phyloP scores from a whole-genome alignment of 768 basidiomycete species.

The Jaapia argillacea region DNA sequence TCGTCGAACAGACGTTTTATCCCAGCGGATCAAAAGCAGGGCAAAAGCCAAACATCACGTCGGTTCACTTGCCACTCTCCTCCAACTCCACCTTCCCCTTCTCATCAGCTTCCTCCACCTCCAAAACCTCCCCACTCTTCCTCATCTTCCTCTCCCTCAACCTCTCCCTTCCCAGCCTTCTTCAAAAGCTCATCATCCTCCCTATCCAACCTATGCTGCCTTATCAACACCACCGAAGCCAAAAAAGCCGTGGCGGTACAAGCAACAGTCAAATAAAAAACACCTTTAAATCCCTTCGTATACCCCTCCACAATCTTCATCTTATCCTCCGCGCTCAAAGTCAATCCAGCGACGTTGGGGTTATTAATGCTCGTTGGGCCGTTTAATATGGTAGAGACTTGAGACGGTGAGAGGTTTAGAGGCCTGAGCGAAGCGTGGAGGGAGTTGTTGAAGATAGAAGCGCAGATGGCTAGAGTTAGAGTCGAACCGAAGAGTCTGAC shows the following conservation, averaged over 20 bases:
- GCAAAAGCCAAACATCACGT: too few relatives aligned
- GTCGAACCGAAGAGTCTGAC: slow-evolving; percentile 30
- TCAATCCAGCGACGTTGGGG: slow-evolving; percentile 1
- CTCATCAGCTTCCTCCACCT: neutral
- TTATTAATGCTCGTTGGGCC: slow-evolving; percentile 11
- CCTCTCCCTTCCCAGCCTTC: neutral
- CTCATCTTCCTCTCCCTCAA: neutral
- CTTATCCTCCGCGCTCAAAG: neutral
- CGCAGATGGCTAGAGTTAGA: slow-evolving; percentile 23
- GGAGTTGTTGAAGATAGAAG: slow-evolving; percentile 17
- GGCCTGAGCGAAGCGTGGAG: slow-evolving; percentile 4
- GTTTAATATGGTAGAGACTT: slow-evolving; percentile 7
- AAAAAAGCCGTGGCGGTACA: slow-evolving; percentile 7
- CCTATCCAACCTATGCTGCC: slow-evolving; percentile 7
- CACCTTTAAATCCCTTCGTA: slow-evolving; percentile 10
- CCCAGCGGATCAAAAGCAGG: too few relatives aligned
- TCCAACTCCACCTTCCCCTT: neutral
- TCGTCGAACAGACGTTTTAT: too few relatives aligned
- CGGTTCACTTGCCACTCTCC: neutral
- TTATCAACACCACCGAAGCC: slow-evolving; percentile 7
- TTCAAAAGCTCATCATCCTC: slow-evolving; percentile 10
- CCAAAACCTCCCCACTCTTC: neutral
- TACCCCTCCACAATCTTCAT: slow-evolving; percentile 7
- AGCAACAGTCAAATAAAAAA: slow-evolving; percentile 11
- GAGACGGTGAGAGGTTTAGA: slow-evolving; percentile 4